These are phyloP conservation scores for Astrothelium subdiscretum DNA, from an alignment of 495 filamentous ascomycete genomes.

Conservation along the genomic window DNA sequence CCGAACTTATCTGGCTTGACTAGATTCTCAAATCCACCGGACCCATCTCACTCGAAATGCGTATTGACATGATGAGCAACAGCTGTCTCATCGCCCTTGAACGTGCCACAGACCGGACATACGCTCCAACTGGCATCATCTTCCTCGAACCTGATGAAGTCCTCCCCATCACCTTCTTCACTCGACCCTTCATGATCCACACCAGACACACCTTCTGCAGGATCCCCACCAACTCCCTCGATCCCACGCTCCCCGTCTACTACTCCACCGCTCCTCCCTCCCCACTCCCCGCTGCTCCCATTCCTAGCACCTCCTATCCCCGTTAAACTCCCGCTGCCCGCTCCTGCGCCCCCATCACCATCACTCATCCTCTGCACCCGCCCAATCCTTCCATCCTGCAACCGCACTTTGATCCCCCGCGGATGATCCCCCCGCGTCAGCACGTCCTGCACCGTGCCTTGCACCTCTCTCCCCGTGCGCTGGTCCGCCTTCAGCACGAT, in stretches of 20 bases:
- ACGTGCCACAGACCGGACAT: constrained; percentile 49
- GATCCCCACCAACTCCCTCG: not conserved
- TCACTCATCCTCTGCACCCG: constrained; percentile 47
- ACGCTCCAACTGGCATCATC: constrained; percentile 16
- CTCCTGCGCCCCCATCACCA: not conserved
- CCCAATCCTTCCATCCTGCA: constrained; percentile 55
- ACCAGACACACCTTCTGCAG: no score
- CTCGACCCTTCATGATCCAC: no score
- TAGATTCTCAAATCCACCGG: no score
- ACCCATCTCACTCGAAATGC: constrained; percentile 35
- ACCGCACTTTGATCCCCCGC: constrained; percentile 64
- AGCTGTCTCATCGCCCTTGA: constrained; percentile 47
- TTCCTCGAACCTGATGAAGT: not conserved
- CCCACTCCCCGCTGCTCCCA: not conserved
- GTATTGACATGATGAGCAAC: constrained; percentile 46
- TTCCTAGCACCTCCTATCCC: no score
- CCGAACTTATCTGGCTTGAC: no score
- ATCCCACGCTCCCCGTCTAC: no score
- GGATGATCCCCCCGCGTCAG: constrained; percentile 61
- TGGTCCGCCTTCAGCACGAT: constrained; percentile 65
- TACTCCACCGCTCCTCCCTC: no score
- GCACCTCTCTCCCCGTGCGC: constrained; percentile 53
- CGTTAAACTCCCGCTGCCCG: no score
- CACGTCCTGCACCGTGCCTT: constrained; percentile 47
- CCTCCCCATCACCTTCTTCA: constrained; percentile 6